These are phyloP conservation scores for Microbotryum saponariae DNA, from an alignment of 1,284 basidiomycete species.

Conservation along the genomic window DNA sequence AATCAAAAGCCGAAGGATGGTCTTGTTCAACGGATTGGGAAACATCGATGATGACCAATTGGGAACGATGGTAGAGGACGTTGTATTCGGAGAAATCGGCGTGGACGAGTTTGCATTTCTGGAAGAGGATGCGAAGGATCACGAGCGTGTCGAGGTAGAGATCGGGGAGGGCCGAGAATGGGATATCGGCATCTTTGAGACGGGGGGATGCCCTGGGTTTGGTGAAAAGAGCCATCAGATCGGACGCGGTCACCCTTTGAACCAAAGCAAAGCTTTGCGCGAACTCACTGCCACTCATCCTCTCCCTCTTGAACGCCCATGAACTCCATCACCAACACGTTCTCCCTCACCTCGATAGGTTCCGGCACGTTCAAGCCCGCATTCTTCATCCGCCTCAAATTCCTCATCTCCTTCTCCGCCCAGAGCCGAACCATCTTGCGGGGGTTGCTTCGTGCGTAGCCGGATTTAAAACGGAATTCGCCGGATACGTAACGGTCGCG, in stretches of 20 bases:
- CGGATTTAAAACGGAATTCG: constrained; percentile 86
- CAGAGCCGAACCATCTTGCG: constrained; percentile 98
- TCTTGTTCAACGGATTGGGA: constrained; percentile 98
- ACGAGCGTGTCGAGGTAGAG: constrained; percentile 78
- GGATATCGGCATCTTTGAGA: constrained; percentile 74
- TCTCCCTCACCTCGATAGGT: constrained; percentile 87
- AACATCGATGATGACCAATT: constrained; percentile 94
- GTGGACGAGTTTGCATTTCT: constrained; percentile 86
- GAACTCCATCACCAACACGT: constrained; percentile 95
- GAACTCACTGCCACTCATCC: constrained; percentile 62
- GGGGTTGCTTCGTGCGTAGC: constrained; percentile 86
- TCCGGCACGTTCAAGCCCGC: constrained; percentile 81
- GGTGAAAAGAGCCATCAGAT: not conserved
- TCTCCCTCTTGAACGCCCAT: constrained; percentile 54
- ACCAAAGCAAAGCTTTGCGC: not conserved
- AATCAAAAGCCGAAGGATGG: constrained; percentile 92
- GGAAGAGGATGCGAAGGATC: constrained; percentile 75
- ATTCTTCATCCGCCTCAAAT: constrained; percentile 71
- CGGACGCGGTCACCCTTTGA: constrained; percentile 23
- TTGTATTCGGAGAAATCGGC: constrained; percentile 99
- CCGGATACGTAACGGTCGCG: constrained; percentile 80
- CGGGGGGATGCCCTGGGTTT: constrained; percentile 70
- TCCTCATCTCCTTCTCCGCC: constrained; percentile 99
- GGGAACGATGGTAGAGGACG: constrained; percentile 60
- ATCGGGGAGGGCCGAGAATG: constrained; percentile 48